These are phyloP conservation scores for Candida pseudocylindracea DNA, from an alignment of 1,139 yeast species.

Conservation along the genomic window DNA sequence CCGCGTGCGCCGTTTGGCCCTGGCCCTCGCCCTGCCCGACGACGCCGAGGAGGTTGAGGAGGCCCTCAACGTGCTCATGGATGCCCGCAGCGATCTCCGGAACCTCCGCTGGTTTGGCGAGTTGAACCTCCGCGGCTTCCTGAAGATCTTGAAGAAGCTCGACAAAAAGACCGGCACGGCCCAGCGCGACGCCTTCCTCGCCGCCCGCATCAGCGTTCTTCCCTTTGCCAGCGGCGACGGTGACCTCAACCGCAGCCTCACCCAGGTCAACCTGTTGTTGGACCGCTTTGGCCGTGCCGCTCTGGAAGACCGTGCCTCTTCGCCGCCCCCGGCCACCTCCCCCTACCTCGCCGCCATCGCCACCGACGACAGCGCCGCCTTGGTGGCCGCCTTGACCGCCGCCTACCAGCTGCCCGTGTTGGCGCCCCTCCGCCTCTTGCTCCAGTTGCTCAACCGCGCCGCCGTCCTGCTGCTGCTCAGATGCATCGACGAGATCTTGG, in stretches of 20 bases:
- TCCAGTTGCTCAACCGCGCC: constrained; percentile 42
- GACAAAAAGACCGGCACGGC: constrained; percentile 62
- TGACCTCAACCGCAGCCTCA: constrained; percentile 31
- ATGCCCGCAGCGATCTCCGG: constrained; percentile 54
- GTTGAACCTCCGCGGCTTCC: constrained; percentile 74
- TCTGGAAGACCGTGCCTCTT: background rate
- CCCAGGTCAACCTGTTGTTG: constrained; percentile 31
- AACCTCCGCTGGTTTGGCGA: constrained; percentile 90
- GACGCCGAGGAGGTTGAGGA: constrained; percentile 56
- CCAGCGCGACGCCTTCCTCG: constrained; percentile 43
- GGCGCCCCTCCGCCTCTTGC: constrained; percentile 17
- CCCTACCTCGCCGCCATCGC: constrained; percentile 11
- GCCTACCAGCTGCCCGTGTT: constrained; percentile 4
- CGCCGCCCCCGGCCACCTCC: constrained; percentile 3
- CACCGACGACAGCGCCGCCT: constrained; percentile 19
- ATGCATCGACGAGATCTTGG: constrained; percentile 35
- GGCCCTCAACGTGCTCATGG: constrained; percentile 50
- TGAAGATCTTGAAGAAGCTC: constrained; percentile 72
- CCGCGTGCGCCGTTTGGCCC: constrained; percentile 28
- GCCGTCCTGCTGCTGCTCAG: constrained; percentile 24
- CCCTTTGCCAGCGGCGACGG: constrained; percentile 50
- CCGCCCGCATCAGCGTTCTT: constrained; percentile 48
- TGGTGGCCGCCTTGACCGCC: constrained; percentile 15
- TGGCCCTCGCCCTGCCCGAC: constrained; percentile 14
- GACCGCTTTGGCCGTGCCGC: constrained; percentile 9